Evolutionary conservation across 345 rosid genomes (phyloP).

Genomic region (Cardamine resedifolia): DNA sequence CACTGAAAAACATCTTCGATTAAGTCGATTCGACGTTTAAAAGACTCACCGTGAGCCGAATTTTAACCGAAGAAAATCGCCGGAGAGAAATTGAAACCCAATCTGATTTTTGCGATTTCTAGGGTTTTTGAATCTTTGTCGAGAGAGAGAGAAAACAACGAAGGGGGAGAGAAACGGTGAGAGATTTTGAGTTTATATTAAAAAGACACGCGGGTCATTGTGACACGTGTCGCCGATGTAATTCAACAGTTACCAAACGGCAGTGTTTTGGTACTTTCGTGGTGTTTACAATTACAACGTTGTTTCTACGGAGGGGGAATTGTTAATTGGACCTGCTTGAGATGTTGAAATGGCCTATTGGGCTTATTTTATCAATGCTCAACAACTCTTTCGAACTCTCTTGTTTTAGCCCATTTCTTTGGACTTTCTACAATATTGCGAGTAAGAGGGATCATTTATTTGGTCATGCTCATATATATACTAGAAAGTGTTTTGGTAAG

Average conservation of each 20-base stretch:
- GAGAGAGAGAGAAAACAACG: background rate
- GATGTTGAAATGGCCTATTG: constrained; percentile 7
- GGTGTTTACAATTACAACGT: background rate
- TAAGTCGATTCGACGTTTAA: constrained; percentile 9
- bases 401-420: background rate
- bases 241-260: constrained; percentile 5
- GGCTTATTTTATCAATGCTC: background rate
- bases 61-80: background rate
- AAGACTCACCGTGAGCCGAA: constrained; percentile 16
- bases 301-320: background rate
- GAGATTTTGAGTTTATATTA: constrained; percentile 2
- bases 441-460: too few relatives aligned
- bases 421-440: background rate
- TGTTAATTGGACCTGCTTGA: background rate
- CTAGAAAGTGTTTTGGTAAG: too few relatives aligned
- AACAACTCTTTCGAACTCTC: background rate
- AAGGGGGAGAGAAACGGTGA: background rate
- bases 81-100: constrained; percentile 14
- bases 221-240: constrained; percentile 8
- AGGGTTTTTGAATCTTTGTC: constrained; percentile 29
- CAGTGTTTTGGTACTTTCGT: constrained; percentile 12
- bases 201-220: background rate
- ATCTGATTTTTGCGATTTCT: background rate
- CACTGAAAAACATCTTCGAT: constrained; percentile 16
- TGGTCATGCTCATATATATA: too few relatives aligned